phyloP scores from a whole-genome alignment of 176 grass and related monocot genomes.

The Cymbopogon citratus region DNA sequence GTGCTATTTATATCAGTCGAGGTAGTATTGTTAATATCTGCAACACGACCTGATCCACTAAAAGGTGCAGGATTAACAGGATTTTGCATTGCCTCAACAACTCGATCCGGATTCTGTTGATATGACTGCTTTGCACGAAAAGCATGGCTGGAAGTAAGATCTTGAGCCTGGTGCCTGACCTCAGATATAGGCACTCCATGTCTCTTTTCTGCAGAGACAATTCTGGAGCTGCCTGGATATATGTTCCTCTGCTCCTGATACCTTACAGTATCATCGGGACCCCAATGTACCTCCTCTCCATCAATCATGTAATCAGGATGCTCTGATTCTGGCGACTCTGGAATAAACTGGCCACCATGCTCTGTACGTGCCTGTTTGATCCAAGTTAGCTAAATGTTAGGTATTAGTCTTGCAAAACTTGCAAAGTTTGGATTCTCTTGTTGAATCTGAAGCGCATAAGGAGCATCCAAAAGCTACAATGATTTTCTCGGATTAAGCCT shows the following conservation, averaged over 20 bases:
- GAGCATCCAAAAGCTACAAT: neutral
- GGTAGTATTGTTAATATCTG: neutral
- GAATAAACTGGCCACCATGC: neutral
- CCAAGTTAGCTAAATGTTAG: constrained; percentile 16
- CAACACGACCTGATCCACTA: neutral
- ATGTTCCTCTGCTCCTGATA: constrained; percentile 4
- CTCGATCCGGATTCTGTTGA: neutral
- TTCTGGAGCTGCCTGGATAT: neutral
- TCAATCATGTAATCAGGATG: neutral
- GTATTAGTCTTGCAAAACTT: neutral
- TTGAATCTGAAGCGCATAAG: neutral
- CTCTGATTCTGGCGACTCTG: constrained; percentile 4
- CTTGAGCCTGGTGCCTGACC: constrained; percentile 22
- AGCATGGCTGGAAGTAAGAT: neutral
- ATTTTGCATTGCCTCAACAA: neutral
- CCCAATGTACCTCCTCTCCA: neutral
- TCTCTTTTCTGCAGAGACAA: constrained; percentile 16
- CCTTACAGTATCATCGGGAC: neutral
- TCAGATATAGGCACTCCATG: constrained; percentile 14
- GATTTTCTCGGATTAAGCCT: neutral
- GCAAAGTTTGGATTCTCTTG: neutral
- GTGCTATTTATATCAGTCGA: neutral
- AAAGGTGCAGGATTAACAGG: neutral
- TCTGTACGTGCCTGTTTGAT: neutral
- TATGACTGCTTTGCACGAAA: neutral